Evolutionary conservation across 495 filamentous ascomycete genomes (phyloP), one percentile per base, ranked within the genome.

Genomic region (Podospora pseudoanserina): DNA sequence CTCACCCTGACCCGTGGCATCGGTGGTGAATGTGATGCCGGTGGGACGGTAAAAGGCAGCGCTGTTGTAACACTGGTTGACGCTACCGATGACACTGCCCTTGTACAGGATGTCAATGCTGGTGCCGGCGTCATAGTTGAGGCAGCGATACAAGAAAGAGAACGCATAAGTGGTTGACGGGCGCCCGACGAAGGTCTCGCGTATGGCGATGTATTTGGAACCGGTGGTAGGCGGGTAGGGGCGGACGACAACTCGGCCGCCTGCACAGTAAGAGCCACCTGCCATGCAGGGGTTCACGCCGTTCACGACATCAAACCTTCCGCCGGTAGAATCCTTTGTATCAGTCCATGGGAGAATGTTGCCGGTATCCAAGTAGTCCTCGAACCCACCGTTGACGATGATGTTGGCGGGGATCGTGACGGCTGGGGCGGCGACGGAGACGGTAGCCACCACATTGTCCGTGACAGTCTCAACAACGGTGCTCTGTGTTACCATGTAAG

Each of bases 141-240:
- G 72, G 63, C 72, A 74, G 65, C 72, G 72, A 59, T 63, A 68
- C 28, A 72, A 1, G 60, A 72, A 72, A 26, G 58, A 61, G 49
- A 72, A 11, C 11, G 2, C 55, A 62, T 74, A 74, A 1, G 65
- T 68, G 30, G 70, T 66, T 9, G 70, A 72, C 23, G 72, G 65
- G 15, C 49, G 27, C 7, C 70, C 72, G 55, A 32, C n/a, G 23
- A 74, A 70, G 15, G 65, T 67, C 66, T 72, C 55, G 9, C 15
- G 5, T 16, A 72, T 58, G 30, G 54, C 34, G 3, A 57, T 9
- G 65, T 67, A 71, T 34, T 28, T n/a, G 34, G 13, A 16, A 64
- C 28, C 44, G 4, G 49, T 18, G 9, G 2, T 55, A 30, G 72
- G 70, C 9, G 72, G 72, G 65, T 59, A 70, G 5, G 60, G 55